Evolutionary conservation across 148 eudicot species (phyloP), one percentile per base, ranked within the genome.

Genomic region (Pouteria glomerata): DNA sequence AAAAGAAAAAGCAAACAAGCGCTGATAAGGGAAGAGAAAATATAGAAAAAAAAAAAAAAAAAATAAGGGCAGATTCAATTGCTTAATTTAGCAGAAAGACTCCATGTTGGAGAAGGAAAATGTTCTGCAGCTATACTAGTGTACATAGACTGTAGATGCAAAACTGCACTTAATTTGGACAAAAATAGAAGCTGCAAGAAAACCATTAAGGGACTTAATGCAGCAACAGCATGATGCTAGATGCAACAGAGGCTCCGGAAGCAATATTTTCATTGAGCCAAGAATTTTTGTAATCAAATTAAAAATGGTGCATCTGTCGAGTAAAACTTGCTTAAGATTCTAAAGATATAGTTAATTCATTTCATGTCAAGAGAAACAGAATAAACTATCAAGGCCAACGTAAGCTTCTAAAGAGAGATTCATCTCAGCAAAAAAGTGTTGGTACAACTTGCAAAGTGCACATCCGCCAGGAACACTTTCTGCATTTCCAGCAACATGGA

Each of bases 381-480:
- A 31, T 57, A 58, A 12, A 47, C 42, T 30, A 45, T 50, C n/a
- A n/a, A n/a, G n/a, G n/a, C n/a, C n/a, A n/a, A n/a, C n/a, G n/a
- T 64, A 41, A 66, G 42, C 63, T 42, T 66, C 42, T 24, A 45
- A 53, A n/a, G n/a, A n/a, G n/a, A n/a, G n/a, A n/a, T n/a, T n/a
- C n/a, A n/a, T n/a, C n/a, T n/a, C n/a, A n/a, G 8, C 11, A 63
- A 14, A 37, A 55, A 42, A 6, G 16, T 26, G 29, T 52, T 18
- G 60, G 65, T 41, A 57, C 57, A 62, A 92, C 98, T 93, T 90
- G 89, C 98, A 90, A 30, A 90, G 66, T 18, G 77, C 80, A 74
- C 96, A 92, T 51, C 86, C 82, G 64, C 84, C 82, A 63, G 77
- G 74, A 55, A 83, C 85, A 82, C 75, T 69, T 59, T 82, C 82